Conservation (phyloP, 192 early-diverging fungal species). For the Coemansia sp. region DNA sequence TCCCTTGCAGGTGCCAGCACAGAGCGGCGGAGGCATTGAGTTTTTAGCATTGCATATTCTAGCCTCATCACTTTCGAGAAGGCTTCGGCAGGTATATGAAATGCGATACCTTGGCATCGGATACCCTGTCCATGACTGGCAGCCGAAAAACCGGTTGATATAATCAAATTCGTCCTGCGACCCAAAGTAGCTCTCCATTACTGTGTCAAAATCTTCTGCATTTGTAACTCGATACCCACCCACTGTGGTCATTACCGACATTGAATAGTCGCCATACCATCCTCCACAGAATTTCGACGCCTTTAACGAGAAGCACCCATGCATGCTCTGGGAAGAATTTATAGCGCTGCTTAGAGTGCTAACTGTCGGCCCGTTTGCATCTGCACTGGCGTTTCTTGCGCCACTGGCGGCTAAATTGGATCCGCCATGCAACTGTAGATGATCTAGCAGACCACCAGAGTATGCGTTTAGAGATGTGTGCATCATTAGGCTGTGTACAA, state of each 20-base stretch:
- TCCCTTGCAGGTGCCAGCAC: slow-evolving; percentile 10
- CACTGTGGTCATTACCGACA: slow-evolving; percentile 25
- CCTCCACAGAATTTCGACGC: slow-evolving; percentile 35
- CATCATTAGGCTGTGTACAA: too few species aligned
- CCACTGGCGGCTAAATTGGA: not conserved
- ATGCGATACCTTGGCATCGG: slow-evolving; percentile 31
- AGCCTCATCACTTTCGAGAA: slow-evolving; percentile 31
- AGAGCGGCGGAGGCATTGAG: slow-evolving; percentile 17
- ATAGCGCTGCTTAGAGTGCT: not conserved
- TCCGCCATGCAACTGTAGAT: not conserved
- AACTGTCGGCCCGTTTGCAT: not conserved
- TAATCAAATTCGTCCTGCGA: slow-evolving; percentile 21
- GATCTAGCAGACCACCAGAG: slow-evolving; percentile 3
- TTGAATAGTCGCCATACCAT: slow-evolving; percentile 20
- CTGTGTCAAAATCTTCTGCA: slow-evolving; percentile 29
- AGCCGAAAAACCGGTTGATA: slow-evolving; percentile 37
- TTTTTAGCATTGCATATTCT: slow-evolving; percentile 18
- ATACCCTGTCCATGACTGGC: slow-evolving; percentile 28
- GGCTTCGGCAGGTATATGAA: slow-evolving; percentile 40
- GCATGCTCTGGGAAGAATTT: not conserved
- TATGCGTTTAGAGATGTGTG: not conserved
- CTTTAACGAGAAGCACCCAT: slow-evolving; percentile 26
- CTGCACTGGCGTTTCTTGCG: not conserved
- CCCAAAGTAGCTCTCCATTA: slow-evolving; percentile 34
- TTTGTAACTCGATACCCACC: slow-evolving; percentile 20